Base-by-base conservation (phyloP, 2,329 filamentous ascomycete genomes). In the Calycina marina region DNA sequence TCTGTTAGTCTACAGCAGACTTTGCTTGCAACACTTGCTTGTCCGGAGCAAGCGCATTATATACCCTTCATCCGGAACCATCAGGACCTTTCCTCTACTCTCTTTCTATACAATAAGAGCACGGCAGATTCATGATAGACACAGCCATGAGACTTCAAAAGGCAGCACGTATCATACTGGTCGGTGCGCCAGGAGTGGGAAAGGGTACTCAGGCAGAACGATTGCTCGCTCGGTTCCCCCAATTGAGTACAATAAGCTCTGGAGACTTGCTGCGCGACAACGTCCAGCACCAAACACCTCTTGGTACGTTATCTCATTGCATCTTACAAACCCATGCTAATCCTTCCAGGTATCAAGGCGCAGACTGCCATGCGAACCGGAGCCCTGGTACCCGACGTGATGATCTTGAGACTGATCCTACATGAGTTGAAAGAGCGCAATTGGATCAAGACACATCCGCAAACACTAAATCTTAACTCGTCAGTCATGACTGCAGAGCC, bases 161-260 rank as follows among this genome's bases (percentile, higher is more conserved):
- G 59, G 88, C 90, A 36, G 90, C 90, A 34, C 80, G 90, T 41
- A 77, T 96, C 42, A 96, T 98, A 52, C 73, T 98, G 45, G 73
- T 98, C 48, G 90, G 90, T 47, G 86, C 88, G 32, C 90, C 90
- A n/a, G 50, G 50, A 18, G 90, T 93, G 36, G 90, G 90, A 41
- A 98, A 98, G 58, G 90, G 88, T 41, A 98, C 90, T 3, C 90
- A 98, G 62, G 84, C 83, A 31, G 82, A 93, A 56, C 75, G 90
- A 40, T 65, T 98, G 40, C 75, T 96, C 45, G 65, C 76, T 46
- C 75, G 81, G 44, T 98, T 90, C 53, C 83, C 86, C 3, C 81
- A 94, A 51, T 65, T 98, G 28, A 79, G 83, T 32, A 77, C 85
- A 12, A 88, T 98, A 56, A 93, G 84, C 58, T 93, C 90, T 4